Evolutionary conservation across 108 stramenopile species (phyloP).

Genomic region (Pseudonitzschia delicatissima): DNA sequence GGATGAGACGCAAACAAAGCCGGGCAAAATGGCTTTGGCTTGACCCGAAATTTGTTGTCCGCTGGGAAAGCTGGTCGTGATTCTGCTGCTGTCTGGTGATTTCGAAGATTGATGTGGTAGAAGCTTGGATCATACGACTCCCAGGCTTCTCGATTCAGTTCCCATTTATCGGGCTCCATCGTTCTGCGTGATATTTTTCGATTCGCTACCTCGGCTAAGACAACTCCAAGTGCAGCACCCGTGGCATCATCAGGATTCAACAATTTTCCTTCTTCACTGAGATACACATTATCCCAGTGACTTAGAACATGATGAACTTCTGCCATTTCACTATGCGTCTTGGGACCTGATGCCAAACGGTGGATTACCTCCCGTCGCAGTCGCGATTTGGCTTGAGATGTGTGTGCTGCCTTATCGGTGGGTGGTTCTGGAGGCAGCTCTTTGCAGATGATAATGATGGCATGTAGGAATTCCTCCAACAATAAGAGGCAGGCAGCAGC

Average conservation of each 20-base stretch:
- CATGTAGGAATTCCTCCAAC: conserved; percentile 71
- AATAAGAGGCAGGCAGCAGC: conserved; percentile 37
- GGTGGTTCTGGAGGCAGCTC: conserved; percentile 73
- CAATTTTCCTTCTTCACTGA: conserved; percentile 56
- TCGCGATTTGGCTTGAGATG: conserved; percentile 63
- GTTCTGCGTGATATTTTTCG: conserved; percentile 53
- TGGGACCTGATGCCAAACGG: conserved; percentile 69
- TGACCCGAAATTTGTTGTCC: conserved; percentile 29
- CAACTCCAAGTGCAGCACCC: conserved; percentile 73
- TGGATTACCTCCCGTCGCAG: conserved; percentile 79
- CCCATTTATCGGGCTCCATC: conserved; percentile 75
- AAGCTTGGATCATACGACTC: conserved; percentile 82
- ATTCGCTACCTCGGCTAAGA: conserved; percentile 68
- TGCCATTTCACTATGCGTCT: conserved; percentile 75
- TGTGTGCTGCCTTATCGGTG: conserved; percentile 37
- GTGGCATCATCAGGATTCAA: conserved; percentile 82
- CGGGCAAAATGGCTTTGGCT: conserved; percentile 66
- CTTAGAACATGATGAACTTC: conserved; percentile 73
- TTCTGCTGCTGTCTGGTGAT: conserved; percentile 76
- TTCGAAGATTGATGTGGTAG: conserved; percentile 58
- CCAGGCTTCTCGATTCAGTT: conserved; percentile 59
- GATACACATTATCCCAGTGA: conserved; percentile 56
- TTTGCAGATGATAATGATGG: conserved; percentile 61
- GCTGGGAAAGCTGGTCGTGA: conserved; percentile 53
- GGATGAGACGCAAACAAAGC: conserved; percentile 43